Conservation (phyloP, 2,329 filamentous ascomycete species). For the Epichloe sibirici region DNA sequence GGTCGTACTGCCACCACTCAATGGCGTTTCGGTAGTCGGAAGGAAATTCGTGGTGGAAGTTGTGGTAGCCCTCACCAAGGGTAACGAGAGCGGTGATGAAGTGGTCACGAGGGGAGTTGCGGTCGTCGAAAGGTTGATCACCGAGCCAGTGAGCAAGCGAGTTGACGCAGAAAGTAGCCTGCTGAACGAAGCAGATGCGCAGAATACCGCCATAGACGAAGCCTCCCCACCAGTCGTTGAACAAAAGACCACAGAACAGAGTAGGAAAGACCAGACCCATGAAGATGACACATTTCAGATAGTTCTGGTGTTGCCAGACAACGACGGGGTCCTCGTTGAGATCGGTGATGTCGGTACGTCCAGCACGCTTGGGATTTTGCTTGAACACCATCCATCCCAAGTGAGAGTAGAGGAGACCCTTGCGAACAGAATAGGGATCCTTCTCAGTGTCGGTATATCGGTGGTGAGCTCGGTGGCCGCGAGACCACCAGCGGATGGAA, state of each 20-base stretch:
- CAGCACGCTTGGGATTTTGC: slow-evolving; percentile 82
- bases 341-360: slow-evolving; percentile 78
- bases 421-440: slow-evolving; percentile 83
- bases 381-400: slow-evolving; percentile 90
- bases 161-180: slow-evolving; percentile 90
- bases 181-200: slow-evolving; percentile 80
- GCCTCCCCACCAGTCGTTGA: slow-evolving; percentile 71
- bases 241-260: slow-evolving; percentile 62
- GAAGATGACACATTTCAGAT: slow-evolving; percentile 64
- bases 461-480: slow-evolving; percentile 79
- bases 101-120: slow-evolving; percentile 82
- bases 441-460: slow-evolving; percentile 88
- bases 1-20: slow-evolving; percentile 83
- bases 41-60: slow-evolving; percentile 92
- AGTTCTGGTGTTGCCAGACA: slow-evolving; percentile 79
- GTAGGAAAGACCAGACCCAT: slow-evolving; percentile 71
- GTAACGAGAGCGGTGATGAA: slow-evolving; percentile 76
- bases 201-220: slow-evolving; percentile 79
- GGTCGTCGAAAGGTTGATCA: slow-evolving; percentile 85
- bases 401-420: slow-evolving; percentile 68
- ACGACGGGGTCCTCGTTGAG: slow-evolving; percentile 78
- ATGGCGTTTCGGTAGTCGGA: slow-evolving; percentile 90
- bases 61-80: slow-evolving; percentile 83
- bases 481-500: slow-evolving; percentile 81
- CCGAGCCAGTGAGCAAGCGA: slow-evolving; percentile 83